Evolutionary conservation across 805 yeast genomes (phyloP), one percentile per base, ranked within the genome.

Genomic region (Nakazawaea populi): DNA sequence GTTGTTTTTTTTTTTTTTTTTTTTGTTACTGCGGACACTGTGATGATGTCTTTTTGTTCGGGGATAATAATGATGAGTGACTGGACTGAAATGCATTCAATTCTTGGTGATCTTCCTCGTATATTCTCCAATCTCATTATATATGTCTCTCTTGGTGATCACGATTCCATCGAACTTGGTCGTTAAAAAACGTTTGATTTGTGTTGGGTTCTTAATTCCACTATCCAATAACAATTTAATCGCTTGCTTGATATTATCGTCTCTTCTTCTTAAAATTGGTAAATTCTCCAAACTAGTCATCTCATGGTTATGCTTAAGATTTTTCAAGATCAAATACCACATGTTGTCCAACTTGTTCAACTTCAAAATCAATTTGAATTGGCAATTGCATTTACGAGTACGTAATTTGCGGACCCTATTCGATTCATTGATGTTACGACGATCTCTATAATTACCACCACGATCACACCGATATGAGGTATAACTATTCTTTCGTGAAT

Each of bases 401-500:
- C 46, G 48, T 10, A 49, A 24, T 34, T 34, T 49, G 10, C 52
- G 29, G 5, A 49, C 31, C 18, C 52, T 44, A 8, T 12, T 11
- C 7, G 11, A 10, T 6, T n/a, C 28, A 40, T 49, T 31, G 11
- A 44, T 39, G 24, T 44, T 44, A 7, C 52, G 32, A n/a, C 52
- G 39, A 40, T 49, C 48, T 12, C 52, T 36, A 34, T 49, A 49
- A 39, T 29, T 9, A n/a, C 52, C 52, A 8, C 52, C 52, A 8
- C 52, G 32, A 44, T 49, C 52, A 39, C 52, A 49, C n/a, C 52
- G 12, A 31, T 49, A 49, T 5, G 46, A 30, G 4, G 52, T 49
- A 40, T 49, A 49, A 24, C 42, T 35, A 34, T 44, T 28, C 14
- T 34, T 44, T n/a, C 52, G 3, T 5, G 52, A 49, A 44, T 49